Base-by-base conservation (phyloP, 1,139 yeast species). In the Hansenula lynferdii region DNA sequence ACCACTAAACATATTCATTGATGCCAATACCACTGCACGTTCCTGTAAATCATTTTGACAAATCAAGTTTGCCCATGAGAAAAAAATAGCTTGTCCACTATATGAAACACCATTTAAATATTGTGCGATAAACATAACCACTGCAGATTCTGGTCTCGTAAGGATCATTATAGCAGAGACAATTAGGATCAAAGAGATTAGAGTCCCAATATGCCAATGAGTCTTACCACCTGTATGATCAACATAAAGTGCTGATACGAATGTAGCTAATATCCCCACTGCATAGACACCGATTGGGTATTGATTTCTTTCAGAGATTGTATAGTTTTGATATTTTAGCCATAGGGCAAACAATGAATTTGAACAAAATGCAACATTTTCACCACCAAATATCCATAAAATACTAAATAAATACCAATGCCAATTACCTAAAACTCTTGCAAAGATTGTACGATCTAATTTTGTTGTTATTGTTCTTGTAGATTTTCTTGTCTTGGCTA, bases 1-100 rank as follows among this genome's bases (percentile, higher is more conserved):
- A 50, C 75, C 74, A 32, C 77, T 70, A 47, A 75, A 75, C 80
- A 76, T 75, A 54, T 77, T 77, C 82, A 77, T 77, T 0, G 80
- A 74, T 0, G 80, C 81, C 37, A 77, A 58, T 0, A 75, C 78
- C 22, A 76, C 60, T 0, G 82, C 80, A 46, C 82, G 63, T 49
- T 74, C 78, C 55, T 75, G 77, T 31, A 74, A 53, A 53, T 77
- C 81, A 44, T 69, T 62, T 24, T 67, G 64, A 45, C 79, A 73
- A 1, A 75, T 73, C 29, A 72, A 61, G 45, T 75, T 77, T 1
- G 80, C 81, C 82, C 82, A 77, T 0, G 81, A 71, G 47, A 76
- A 77, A 53, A 73, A 75, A 0, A 71, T 65, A 0, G 81, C 72
- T 49, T 77, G 82, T 0, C 80, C 81, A 16, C 79, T 74, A 51